Conservation (phyloP, 2,329 filamentous ascomycete genomes). For the Hymenoscyphus fraxineus region DNA sequence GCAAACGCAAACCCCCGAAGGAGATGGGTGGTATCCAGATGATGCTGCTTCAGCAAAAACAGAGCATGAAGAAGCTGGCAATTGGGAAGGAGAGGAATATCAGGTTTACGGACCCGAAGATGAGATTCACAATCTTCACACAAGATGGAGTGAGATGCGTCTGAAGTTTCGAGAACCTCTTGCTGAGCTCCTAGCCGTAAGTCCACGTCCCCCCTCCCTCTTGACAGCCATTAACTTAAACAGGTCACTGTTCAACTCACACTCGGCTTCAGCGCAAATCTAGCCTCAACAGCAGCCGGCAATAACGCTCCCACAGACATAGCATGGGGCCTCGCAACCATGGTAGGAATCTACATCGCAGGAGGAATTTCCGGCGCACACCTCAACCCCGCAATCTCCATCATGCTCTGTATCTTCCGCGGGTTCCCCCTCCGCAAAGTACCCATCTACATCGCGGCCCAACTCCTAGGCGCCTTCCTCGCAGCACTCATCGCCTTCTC, state of each 20-base stretch:
- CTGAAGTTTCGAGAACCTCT: conserved; percentile 46
- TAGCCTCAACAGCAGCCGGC: conserved; percentile 36
- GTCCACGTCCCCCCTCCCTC: conserved; percentile 4
- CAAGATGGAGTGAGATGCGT: conserved; percentile 45
- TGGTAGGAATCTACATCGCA: conserved; percentile 47
- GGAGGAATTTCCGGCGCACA: conserved; percentile 46
- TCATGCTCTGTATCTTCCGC: conserved; percentile 46
- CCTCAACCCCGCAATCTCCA: conserved; percentile 42
- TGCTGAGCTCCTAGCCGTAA: conserved; percentile 49
- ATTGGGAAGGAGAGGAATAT: conserved; percentile 20
- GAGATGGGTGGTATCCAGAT: conserved; percentile 18
- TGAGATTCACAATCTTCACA: conserved; percentile 31
- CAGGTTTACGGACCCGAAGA: conserved; percentile 22
- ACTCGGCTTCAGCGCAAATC: conserved; percentile 46
- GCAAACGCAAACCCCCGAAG: background rate
- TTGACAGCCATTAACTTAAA: background rate
- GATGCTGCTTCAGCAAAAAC: conserved; percentile 24
- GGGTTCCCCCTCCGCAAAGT: conserved; percentile 51
- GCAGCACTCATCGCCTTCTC: conserved; percentile 46
- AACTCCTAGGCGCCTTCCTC: conserved; percentile 49
- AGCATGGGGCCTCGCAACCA: conserved; percentile 53
- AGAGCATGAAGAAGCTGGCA: conserved; percentile 20
- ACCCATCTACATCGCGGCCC: conserved; percentile 47
- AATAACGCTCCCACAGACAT: conserved; percentile 43
- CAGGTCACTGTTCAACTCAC: conserved; percentile 37